Evolutionary conservation across 2,329 filamentous ascomycete genomes (phyloP), one percentile per base, ranked within the genome.

Genomic region (Beauveria australis): DNA sequence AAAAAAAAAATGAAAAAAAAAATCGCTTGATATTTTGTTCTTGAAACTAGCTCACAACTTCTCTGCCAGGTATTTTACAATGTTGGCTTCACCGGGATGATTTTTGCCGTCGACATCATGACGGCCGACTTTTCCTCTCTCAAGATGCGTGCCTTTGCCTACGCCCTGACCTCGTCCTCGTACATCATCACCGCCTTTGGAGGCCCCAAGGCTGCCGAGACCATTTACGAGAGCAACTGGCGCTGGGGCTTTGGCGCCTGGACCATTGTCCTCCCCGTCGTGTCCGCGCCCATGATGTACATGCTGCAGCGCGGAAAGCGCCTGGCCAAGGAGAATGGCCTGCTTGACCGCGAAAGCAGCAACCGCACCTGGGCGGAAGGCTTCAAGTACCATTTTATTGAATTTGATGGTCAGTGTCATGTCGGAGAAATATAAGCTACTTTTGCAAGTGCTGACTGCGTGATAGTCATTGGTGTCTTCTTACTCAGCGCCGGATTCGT

Each of bases 251-350:
- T 82, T 64, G 83, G 83, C 22, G 77, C 78, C 59, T 86, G 83
- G 70, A 76, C 79, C 30, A 83, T 87, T 64, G 79, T 86, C 59
- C 67, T 82, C 10, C 82, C 83, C 3, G 72, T 79, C 28, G 78
- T 68, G 14, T 62, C 61, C 12, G n/a, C 65, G 14, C 70, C 68
- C 0, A 61, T 70, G 9, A 65, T 67, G 12, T 53, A 62, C 12
- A 56, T 70, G 5, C 64, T 71, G 4, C 53, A 66, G 18, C 55
- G 62, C 46, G 64, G 68, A 28, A 63, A 66, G 40, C 59, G 49
- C 28, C 66, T 69, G 44, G 67, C 65, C 3, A 66, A 67, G 53
- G 64, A 64, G n/a, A 47, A 56, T 16, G 66, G 64, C 0, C 52
- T 67, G 6, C 41, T 66, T 8, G 44, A 41, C 5, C 41, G 40